A percentile compares a stretch with the other conserved stretches of the same genome.
Conservation (phyloP, 768 basidiomycete genomes). For the Tephrocybe rancida region DNA sequence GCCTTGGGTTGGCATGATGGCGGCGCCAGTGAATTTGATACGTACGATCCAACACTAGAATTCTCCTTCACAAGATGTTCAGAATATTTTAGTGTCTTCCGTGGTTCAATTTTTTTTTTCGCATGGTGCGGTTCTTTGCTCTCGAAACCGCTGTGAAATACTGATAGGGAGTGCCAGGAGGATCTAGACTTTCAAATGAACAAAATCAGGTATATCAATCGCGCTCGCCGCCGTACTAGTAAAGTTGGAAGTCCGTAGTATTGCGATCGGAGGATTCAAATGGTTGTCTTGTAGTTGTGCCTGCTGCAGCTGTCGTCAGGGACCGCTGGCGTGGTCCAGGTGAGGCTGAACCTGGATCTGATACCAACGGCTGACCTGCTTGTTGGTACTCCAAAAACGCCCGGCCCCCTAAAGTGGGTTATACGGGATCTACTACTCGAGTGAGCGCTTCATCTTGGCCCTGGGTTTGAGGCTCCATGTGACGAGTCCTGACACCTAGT, state of each 20-base stretch:
- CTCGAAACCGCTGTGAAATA: background rate
- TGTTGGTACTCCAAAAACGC: background rate
- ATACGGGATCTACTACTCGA: too few species aligned
- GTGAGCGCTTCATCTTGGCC: too few species aligned
- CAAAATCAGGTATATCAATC: background rate
- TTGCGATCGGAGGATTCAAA: background rate
- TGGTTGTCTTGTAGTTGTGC: background rate
- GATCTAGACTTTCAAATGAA: conserved; percentile 3
- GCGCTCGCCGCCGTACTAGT: background rate
- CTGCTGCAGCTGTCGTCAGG: background rate
- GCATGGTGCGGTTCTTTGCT: background rate
- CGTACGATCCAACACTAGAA: background rate
- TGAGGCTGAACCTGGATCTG: background rate
- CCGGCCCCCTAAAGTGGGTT: background rate
- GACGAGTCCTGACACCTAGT: too few species aligned
- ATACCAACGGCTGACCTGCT: background rate
- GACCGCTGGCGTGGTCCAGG: background rate
- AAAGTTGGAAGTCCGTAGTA: background rate
- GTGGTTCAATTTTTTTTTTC: conserved; percentile 6
- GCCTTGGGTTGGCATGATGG: background rate
- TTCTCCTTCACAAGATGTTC: background rate
- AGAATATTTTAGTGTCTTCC: background rate
- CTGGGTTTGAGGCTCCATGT: background rate
- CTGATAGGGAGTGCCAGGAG: conserved; percentile 1
- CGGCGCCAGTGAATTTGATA: background rate